These are phyloP conservation scores for Linnemannia zychae DNA, from an alignment of 192 early-diverging fungal species.

Conservation along the genomic window DNA sequence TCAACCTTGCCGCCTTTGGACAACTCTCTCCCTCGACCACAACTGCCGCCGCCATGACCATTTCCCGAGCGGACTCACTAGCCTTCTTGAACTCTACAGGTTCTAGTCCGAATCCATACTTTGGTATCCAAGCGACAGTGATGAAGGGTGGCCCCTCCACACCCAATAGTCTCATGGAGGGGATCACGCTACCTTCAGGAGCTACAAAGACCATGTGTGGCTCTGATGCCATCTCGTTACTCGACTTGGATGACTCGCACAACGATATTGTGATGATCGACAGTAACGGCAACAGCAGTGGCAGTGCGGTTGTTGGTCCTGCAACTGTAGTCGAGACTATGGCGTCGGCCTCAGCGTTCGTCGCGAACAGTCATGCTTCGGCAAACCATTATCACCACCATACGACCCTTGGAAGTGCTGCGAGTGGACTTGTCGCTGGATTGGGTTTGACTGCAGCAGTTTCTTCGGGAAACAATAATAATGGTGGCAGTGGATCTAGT, in stretches of 20 bases:
- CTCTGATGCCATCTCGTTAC: slow-evolving; percentile 40
- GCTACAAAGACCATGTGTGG: slow-evolving; percentile 30
- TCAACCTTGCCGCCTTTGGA: slow-evolving; percentile 46
- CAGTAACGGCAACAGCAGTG: slow-evolving; percentile 44
- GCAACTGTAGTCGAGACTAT: slow-evolving; percentile 47
- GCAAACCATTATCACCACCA: not conserved
- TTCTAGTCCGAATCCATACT: slow-evolving; percentile 26
- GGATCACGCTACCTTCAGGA: not conserved
- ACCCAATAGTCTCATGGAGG: slow-evolving; percentile 12
- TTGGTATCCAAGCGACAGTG: slow-evolving; percentile 11
- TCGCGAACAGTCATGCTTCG: slow-evolving; percentile 18
- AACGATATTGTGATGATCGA: slow-evolving; percentile 51
- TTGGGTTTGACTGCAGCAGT: slow-evolving; percentile 6
- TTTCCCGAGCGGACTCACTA: slow-evolving; percentile 37
- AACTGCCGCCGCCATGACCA: slow-evolving; percentile 22
- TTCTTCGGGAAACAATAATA: not conserved
- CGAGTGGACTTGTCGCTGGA: not conserved
- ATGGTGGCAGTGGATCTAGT: not conserved
- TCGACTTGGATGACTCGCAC: slow-evolving; percentile 39
- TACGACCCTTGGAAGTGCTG: not conserved
- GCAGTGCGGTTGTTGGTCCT: slow-evolving; percentile 18
- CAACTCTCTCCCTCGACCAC: slow-evolving; percentile 45
- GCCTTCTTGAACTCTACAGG: slow-evolving; percentile 26
- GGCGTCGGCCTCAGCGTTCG: slow-evolving; percentile 40
- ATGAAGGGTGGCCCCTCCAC: not conserved